Evolutionary conservation across 176 grass and related monocot species (phyloP).

Genomic region (Oryza glumipatula): DNA sequence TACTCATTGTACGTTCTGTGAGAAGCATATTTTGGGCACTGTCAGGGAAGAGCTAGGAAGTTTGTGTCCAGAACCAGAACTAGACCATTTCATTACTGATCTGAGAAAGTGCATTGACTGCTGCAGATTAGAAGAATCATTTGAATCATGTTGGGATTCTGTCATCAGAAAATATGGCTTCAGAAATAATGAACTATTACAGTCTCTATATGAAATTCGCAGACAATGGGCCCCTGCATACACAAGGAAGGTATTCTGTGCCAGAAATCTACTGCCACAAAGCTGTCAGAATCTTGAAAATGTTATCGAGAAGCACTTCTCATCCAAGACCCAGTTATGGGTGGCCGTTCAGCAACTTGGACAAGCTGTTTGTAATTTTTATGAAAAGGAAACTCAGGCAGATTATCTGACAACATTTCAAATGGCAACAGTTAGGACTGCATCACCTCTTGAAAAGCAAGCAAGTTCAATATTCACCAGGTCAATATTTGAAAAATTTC

Average conservation of each 20-base stretch:
- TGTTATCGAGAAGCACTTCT: slow-evolving; percentile 71
- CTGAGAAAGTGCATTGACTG: slow-evolving; percentile 68
- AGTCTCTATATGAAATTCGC: slow-evolving; percentile 74
- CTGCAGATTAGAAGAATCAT: slow-evolving; percentile 63
- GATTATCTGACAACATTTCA: slow-evolving; percentile 85
- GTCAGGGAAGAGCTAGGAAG: slow-evolving; percentile 63
- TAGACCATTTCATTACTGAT: slow-evolving; percentile 64
- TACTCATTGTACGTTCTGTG: slow-evolving; percentile 76
- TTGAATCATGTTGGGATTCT: slow-evolving; percentile 74
- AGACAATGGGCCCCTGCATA: slow-evolving; percentile 76
- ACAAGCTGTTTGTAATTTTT: slow-evolving; percentile 58
- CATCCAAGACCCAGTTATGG: slow-evolving; percentile 59
- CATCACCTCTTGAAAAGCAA: slow-evolving; percentile 87
- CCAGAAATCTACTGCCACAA: slow-evolving; percentile 50
- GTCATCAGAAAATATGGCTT: slow-evolving; percentile 61
- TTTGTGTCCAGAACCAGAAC: slow-evolving; percentile 49
- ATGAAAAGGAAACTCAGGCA: slow-evolving; percentile 63
- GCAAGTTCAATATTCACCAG: slow-evolving; percentile 71
- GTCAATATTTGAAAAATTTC: slow-evolving; percentile 79
- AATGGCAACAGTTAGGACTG: slow-evolving; percentile 61
- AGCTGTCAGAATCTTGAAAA: slow-evolving; percentile 65
- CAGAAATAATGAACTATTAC: slow-evolving; percentile 67
- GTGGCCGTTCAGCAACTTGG: slow-evolving; percentile 65
- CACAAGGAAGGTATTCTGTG: slow-evolving; percentile 69
- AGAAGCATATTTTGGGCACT: slow-evolving; percentile 65